Base-by-base conservation (phyloP, 2,329 filamentous ascomycete species). In the Orbilia blumenaviensis region DNA sequence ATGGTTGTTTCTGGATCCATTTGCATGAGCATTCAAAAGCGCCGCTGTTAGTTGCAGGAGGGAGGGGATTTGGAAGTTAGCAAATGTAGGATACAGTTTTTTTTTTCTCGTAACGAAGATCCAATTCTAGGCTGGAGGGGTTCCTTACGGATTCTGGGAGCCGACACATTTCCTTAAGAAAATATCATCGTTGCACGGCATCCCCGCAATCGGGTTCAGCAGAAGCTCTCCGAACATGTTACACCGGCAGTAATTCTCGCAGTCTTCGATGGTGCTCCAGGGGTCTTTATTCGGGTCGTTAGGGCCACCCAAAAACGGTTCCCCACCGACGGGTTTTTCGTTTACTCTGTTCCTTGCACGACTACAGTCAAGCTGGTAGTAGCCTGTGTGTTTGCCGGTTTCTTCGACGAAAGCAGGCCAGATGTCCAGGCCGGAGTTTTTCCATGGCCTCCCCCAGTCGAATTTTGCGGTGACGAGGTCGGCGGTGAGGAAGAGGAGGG, bases 221-320 rank as follows among this genome's bases (percentile, higher is more conserved):
- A 68, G 34, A 25, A 48, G 21, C 18, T 75, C 56, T 3, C 71
- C 71, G n/a, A 36, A 75, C 18, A 52, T 50, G 32, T 75, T 75
- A 34, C 63, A 68, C 12, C 71, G 38, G 34, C 71, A 75, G 21
- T 23, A 50, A 4, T 1, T 16, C 25, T 71, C 66, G 44, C 66
- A 71, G 7, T 8, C 9, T 2, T 32, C 18, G 10, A 62, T 21
- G 3, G 23, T 9, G 0, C 27, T 9, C 4, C 14, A 10, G 8
- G 10, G 2, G 16, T 32, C 42, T 7, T 14, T 34, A 8, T 50
- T 12, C 10, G 3, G 3, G 27, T 34, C 18, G 18, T 27, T 41
- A 14, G 44, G 42, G 21, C 34, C 14, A 41, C 46, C 8, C 6
- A 44, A 14, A 16, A 18, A 27, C n/a, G n/a, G n/a, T 41, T 36